Conservation (phyloP, 331 rosid species). For the Quercus tomentella region DNA sequence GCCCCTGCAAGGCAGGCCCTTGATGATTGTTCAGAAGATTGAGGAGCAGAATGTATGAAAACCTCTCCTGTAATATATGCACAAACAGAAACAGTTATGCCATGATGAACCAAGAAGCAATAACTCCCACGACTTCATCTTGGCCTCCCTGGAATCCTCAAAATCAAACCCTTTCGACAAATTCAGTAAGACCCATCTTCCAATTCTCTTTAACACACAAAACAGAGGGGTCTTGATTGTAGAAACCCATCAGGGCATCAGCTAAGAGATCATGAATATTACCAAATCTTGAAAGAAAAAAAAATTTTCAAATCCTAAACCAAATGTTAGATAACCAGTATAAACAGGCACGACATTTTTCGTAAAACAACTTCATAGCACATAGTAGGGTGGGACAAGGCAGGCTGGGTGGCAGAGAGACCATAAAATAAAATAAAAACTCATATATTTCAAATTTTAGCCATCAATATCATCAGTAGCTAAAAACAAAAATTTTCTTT, state of each 20-base stretch:
- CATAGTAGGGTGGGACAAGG: background rate
- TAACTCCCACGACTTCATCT: slow-evolving; percentile 62
- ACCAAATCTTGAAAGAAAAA: background rate
- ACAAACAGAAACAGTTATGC: slow-evolving; percentile 82
- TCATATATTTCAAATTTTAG: background rate
- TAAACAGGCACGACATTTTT: background rate
- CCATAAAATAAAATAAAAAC: background rate
- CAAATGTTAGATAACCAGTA: slow-evolving; percentile 1
- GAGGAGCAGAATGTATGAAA: slow-evolving; percentile 59
- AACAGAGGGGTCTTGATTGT: slow-evolving; percentile 19
- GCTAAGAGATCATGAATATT: slow-evolving; percentile 21
- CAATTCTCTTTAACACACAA: slow-evolving; percentile 31
- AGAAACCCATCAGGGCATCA: slow-evolving; percentile 26
- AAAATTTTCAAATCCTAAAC: background rate
- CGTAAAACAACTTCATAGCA: background rate
- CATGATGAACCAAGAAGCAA: slow-evolving; percentile 66
- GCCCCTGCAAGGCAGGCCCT: slow-evolving; percentile 42
- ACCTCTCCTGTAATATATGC: slow-evolving; percentile 89
- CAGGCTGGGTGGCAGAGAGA: background rate
- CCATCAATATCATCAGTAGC: background rate
- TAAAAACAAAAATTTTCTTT: background rate
- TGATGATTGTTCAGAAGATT: slow-evolving; percentile 33
- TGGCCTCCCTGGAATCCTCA: slow-evolving; percentile 55
- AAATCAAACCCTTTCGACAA: slow-evolving; percentile 37
- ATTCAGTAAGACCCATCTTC: slow-evolving; percentile 45